A percentile compares a stretch with the other conserved stretches of the same genome.
phyloP scores from a whole-genome alignment of 2,329 filamentous ascomycete genomes.

The Alternaria viburni region DNA sequence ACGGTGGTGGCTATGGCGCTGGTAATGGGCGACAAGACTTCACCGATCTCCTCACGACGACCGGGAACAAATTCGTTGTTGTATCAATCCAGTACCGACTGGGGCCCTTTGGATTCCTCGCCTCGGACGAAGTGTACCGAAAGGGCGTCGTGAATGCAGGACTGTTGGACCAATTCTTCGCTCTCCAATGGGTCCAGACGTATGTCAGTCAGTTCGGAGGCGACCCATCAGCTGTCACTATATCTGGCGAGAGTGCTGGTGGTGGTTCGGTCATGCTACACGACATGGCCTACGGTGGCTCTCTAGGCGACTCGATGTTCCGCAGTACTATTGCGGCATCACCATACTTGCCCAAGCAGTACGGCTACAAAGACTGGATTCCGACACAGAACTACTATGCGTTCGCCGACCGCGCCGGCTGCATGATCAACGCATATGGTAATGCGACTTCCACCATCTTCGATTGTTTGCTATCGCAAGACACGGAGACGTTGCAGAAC shows the following conservation, averaged over 20 bases:
- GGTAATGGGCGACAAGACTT: conserved; percentile 50
- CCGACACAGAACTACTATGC: conserved; percentile 56
- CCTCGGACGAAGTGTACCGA: conserved; percentile 45
- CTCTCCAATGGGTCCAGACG: conserved; percentile 59
- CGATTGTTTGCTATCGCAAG: conserved; percentile 50
- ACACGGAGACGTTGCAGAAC: conserved; percentile 47
- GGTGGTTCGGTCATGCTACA: conserved; percentile 27
- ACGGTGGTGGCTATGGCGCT: conserved; percentile 44
- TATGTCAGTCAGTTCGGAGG: conserved; percentile 51
- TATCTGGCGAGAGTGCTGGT: conserved; percentile 50
- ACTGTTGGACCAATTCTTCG: conserved; percentile 57
- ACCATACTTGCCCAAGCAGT: conserved; percentile 63
- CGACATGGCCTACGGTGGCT: conserved; percentile 43
- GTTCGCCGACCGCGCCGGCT: conserved; percentile 48
- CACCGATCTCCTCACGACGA: conserved; percentile 52
- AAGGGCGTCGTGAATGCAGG: conserved; percentile 50
- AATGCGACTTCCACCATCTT: conserved; percentile 45
- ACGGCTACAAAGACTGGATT: conserved; percentile 55
- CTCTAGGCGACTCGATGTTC: conserved; percentile 43
- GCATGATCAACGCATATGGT: conserved; percentile 22
- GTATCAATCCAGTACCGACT: conserved; percentile 60
- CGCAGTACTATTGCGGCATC: conserved; percentile 48
- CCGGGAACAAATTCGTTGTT: conserved; percentile 55
- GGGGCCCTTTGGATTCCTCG: conserved; percentile 55
- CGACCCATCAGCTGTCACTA: conserved; percentile 34